Evolutionary conservation across 164 flowering plant species (phyloP).

Genomic region (Tetrastigma voinierianum): DNA sequence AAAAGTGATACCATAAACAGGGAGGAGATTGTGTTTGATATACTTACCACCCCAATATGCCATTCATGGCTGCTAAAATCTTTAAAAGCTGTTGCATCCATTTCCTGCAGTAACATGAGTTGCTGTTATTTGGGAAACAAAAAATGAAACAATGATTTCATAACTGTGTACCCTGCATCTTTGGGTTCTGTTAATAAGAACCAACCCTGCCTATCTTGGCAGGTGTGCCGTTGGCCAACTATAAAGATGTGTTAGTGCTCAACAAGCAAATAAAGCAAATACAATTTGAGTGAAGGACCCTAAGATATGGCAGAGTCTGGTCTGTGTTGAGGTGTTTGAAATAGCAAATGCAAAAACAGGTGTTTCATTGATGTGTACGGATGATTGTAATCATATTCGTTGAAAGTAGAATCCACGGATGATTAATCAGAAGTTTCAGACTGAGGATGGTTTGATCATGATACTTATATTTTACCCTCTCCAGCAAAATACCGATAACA

Average conservation of each 20-base stretch:
- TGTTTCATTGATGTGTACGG: neutral
- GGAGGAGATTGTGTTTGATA: neutral
- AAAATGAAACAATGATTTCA: neutral
- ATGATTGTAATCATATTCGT: too few relatives aligned
- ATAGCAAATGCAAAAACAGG: neutral
- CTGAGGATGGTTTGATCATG: neutral
- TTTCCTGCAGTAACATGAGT: constrained; percentile 56
- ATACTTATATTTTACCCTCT: neutral
- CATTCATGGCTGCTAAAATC: constrained; percentile 60
- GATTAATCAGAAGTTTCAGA: neutral
- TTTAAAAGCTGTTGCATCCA: constrained; percentile 79
- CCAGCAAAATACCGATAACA: neutral
- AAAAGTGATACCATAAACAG: neutral
- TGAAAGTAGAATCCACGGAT: neutral
- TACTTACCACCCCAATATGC: constrained; percentile 96
- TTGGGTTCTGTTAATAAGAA: neutral
- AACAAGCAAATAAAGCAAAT: too few relatives aligned
- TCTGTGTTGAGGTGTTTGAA: neutral
- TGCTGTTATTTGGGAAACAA: neutral
- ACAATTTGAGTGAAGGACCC: too few relatives aligned
- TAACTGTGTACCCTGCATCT: neutral
- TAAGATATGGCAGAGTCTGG: too few relatives aligned
- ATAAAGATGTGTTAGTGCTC: too few relatives aligned
- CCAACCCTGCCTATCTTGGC: neutral
- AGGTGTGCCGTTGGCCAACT: neutral